Conservation (phyloP, 2,329 filamentous ascomycete species). For the Aureobasidium pullulans region DNA sequence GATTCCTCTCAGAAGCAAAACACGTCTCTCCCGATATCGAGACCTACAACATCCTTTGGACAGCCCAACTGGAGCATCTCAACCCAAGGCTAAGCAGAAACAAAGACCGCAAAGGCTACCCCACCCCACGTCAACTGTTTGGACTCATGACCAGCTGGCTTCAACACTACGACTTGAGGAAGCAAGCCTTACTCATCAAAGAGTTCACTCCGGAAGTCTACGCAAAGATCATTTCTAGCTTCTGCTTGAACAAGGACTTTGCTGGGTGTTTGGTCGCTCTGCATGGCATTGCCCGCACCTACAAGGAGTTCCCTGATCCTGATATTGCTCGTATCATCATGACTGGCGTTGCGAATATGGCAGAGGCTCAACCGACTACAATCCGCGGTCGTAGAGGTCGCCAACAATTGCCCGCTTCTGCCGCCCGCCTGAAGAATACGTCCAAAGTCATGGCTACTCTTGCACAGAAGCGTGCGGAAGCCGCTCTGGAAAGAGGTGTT, state of each 20-base stretch:
- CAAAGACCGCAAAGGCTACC: background rate
- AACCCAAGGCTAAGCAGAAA: background rate
- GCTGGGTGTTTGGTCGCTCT: slow-evolving; percentile 14
- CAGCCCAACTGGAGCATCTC: slow-evolving; percentile 1
- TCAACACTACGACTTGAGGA: background rate
- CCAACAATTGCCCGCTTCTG: slow-evolving; percentile 9
- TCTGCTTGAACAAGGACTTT: slow-evolving; percentile 16
- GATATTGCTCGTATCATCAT: slow-evolving; percentile 12
- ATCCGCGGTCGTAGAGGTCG: slow-evolving; percentile 10
- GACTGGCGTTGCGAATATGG: slow-evolving; percentile 12
- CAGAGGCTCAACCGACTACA: background rate
- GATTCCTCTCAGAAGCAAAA: slow-evolving; percentile 11
- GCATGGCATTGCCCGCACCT: slow-evolving; percentile 9
- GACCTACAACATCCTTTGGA: slow-evolving; percentile 17
- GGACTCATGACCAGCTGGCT: slow-evolving; percentile 15
- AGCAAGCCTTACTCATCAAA: background rate
- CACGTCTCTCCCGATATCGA: slow-evolving; percentile 13
- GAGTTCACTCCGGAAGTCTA: slow-evolving; percentile 12
- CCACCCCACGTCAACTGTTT: slow-evolving; percentile 14
- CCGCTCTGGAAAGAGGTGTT: slow-evolving; percentile 1
- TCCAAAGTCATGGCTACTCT: slow-evolving; percentile 9
- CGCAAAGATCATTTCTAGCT: slow-evolving; percentile 15
- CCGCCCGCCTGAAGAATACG: background rate
- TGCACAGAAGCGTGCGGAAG: background rate
- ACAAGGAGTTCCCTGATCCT: slow-evolving; percentile 10